phyloP scores from a whole-genome alignment of 106 monocot species.

The Platanthera guangdongensis region DNA sequence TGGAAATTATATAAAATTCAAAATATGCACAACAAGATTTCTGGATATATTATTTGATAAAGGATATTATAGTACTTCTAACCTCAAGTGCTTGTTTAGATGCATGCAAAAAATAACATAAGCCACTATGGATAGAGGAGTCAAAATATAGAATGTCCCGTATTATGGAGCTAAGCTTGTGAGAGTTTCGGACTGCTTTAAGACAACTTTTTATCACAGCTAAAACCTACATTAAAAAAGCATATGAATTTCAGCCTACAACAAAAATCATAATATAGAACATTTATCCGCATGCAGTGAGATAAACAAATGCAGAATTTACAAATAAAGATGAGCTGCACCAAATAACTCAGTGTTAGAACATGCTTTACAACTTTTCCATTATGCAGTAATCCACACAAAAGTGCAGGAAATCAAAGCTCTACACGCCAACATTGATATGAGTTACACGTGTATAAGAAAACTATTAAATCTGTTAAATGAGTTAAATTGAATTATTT shows the following conservation, averaged over 20 bases:
- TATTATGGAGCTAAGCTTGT: slow-evolving; percentile 32
- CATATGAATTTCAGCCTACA: not conserved
- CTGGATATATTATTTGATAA: not conserved
- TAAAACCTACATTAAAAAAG: slow-evolving; percentile 38
- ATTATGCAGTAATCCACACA: not conserved
- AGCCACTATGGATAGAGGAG: slow-evolving; percentile 47
- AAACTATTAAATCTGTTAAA: too few species aligned
- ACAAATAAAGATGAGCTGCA: not conserved
- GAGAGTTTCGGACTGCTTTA: slow-evolving; percentile 15
- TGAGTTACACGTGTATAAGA: not conserved
- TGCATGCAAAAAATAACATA: slow-evolving; percentile 49
- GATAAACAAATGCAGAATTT: not conserved
- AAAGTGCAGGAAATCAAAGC: not conserved
- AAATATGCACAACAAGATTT: not conserved
- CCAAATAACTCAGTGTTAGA: not conserved
- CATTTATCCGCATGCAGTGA: not conserved
- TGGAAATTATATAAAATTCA: slow-evolving; percentile 15
- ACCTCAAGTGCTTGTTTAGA: slow-evolving; percentile 51
- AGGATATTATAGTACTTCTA: slow-evolving; percentile 1
- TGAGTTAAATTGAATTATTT: too few species aligned
- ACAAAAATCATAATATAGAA: not conserved
- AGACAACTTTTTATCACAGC: slow-evolving; percentile 64
- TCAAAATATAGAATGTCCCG: slow-evolving; percentile 61
- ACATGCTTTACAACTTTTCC: not conserved
- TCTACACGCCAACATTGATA: not conserved